A percentile compares a stretch with the other conserved stretches of the same genome.
These are phyloP conservation scores for Stipa capillata DNA, from an alignment of 176 grass and related monocot species.

Conservation along the genomic window DNA sequence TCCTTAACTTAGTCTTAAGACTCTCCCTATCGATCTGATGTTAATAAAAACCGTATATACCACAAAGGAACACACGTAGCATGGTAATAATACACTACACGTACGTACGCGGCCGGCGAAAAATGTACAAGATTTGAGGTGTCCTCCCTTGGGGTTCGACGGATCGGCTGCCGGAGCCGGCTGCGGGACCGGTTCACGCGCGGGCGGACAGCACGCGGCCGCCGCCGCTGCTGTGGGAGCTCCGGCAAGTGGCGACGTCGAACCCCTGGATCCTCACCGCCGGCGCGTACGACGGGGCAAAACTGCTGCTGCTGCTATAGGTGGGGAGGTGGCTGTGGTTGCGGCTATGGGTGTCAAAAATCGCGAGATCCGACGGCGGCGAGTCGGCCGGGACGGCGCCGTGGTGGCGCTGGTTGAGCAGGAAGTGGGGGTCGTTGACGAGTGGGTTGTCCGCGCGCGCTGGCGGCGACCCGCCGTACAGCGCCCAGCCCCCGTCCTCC, in stretches of 20 bases:
- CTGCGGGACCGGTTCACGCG: constrained; percentile 33
- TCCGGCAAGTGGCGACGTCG: constrained; percentile 47
- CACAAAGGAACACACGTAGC: constrained; percentile 25
- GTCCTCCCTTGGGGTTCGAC: background rate
- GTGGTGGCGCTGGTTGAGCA: constrained; percentile 36
- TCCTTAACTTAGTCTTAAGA: background rate
- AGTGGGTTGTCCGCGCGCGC: constrained; percentile 64
- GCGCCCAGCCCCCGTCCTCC: background rate
- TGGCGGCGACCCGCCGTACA: constrained; percentile 62
- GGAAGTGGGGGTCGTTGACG: constrained; percentile 58
- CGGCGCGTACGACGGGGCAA: constrained; percentile 48
- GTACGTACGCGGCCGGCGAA: constrained; percentile 9
- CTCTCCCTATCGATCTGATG: constrained; percentile 27
- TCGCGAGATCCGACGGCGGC: background rate
- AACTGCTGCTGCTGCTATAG: constrained; percentile 29
- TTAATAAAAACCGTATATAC: constrained; percentile 43
- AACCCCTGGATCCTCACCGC: constrained; percentile 68
- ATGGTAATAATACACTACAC: background rate
- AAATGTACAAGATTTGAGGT: constrained; percentile 48
- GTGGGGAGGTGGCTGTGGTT: background rate
- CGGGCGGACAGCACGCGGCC: constrained; percentile 52
- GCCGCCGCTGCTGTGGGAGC: constrained; percentile 26
- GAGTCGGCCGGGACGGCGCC: too few species aligned
- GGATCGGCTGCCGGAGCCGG: background rate
- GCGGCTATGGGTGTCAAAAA: constrained; percentile 40